phyloP scores from a whole-genome alignment of 2,329 filamentous ascomycete genomes.

The Trichoderma sp. region DNA sequence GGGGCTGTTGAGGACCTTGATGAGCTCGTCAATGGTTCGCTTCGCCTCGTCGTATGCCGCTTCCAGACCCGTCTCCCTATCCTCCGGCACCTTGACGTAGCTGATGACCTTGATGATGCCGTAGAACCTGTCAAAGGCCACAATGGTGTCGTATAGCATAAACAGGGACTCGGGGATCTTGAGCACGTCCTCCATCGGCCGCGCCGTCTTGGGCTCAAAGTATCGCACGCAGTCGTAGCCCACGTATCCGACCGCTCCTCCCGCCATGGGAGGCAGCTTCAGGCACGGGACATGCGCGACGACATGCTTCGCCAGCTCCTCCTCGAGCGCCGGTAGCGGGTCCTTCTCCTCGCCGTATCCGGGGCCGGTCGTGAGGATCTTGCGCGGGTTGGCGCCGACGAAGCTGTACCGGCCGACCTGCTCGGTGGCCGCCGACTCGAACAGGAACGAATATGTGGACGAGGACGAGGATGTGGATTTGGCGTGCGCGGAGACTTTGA shows the following conservation, averaged over 20 bases:
- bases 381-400: conserved; percentile 77
- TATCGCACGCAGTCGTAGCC: conserved; percentile 97
- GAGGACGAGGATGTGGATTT: conserved; percentile 41
- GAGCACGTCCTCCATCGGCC: conserved; percentile 84
- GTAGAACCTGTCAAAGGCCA: conserved; percentile 94
- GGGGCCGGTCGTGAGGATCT: conserved; percentile 83
- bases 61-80: conserved; percentile 54
- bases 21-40: conserved; percentile 64
- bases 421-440: conserved; percentile 93
- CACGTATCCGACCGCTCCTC: conserved; percentile 93
- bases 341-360: conserved; percentile 84
- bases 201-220: conserved; percentile 95
- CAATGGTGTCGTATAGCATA: conserved; percentile 93
- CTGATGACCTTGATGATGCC: conserved; percentile 92
- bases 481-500: conserved; percentile 80
- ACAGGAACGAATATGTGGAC: conserved; percentile 86
- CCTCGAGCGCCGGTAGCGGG: conserved; percentile 79
- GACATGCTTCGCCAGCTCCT: conserved; percentile 75
- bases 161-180: conserved; percentile 91
- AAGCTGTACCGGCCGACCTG: conserved; percentile 95
- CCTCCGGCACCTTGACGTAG: conserved; percentile 72
- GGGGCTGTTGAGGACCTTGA: conserved; percentile 71
- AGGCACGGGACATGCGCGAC: conserved; percentile 83
- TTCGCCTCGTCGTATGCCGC: conserved; percentile 68
- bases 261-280: conserved; percentile 80